Percentiles rank a stretch among this genome's conserved stretches.
These are phyloP conservation scores for Strigomonas galati DNA, from an alignment of 208 protist species.

Conservation along the genomic window DNA sequence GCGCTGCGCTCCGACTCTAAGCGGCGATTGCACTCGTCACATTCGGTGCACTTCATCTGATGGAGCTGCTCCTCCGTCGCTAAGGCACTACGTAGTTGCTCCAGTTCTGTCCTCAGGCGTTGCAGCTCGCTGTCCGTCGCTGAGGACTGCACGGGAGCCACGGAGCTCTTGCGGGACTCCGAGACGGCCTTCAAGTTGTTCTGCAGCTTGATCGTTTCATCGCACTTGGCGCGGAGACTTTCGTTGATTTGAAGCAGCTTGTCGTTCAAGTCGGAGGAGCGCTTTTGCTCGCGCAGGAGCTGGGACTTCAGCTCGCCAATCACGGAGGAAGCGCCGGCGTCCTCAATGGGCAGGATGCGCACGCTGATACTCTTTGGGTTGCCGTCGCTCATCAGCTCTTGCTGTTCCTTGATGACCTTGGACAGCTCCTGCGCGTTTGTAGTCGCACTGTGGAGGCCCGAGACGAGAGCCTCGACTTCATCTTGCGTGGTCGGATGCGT, in stretches of 20 bases:
- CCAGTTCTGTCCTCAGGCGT: conserved; percentile 37
- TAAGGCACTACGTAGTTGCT: conserved; percentile 34
- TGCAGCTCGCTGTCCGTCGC: conserved; percentile 24
- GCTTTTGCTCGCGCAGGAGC: conserved; percentile 29
- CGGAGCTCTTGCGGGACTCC: neutral
- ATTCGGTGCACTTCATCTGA: conserved; percentile 36
- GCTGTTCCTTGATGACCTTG: conserved; percentile 53
- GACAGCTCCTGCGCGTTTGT: conserved; percentile 53
- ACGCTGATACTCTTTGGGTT: conserved; percentile 29
- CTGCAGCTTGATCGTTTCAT: conserved; percentile 18
- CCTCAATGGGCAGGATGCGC: conserved; percentile 34
- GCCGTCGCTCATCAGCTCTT: conserved; percentile 53
- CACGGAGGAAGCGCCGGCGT: conserved; percentile 18
- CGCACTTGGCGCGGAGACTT: conserved; percentile 20
- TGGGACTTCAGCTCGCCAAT: conserved; percentile 41
- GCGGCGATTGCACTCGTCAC: conserved; percentile 12
- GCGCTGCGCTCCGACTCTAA: conserved; percentile 13
- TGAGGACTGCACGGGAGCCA: neutral
- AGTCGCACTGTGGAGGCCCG: conserved; percentile 57
- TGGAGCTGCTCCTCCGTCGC: conserved; percentile 49
- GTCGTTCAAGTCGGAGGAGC: conserved; percentile 14
- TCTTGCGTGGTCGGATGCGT: conserved; percentile 75
- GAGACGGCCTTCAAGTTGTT: conserved; percentile 24
- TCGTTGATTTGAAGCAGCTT: conserved; percentile 18
- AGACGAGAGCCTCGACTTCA: conserved; percentile 72